These are phyloP conservation scores for Collybia mongolica DNA, from an alignment of 768 basidiomycete species.

Conservation along the genomic window DNA sequence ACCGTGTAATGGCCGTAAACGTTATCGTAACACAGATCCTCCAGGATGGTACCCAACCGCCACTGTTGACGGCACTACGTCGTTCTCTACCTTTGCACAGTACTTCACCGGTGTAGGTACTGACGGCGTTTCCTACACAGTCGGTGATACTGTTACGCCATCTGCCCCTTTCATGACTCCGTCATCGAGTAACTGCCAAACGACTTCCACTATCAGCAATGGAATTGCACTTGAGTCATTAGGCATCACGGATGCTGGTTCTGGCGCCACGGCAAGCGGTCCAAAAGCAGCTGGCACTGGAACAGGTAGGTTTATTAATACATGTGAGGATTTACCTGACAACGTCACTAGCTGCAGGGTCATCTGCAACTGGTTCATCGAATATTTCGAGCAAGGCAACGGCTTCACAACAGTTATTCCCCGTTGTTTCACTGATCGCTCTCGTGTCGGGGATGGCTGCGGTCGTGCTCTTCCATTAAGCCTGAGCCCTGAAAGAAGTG, in stretches of 20 bases:
- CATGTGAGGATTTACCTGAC: slow-evolving; percentile 3
- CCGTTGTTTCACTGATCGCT: slow-evolving; percentile 15
- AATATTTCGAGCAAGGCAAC: slow-evolving; percentile 1
- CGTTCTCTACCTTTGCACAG: slow-evolving; percentile 44
- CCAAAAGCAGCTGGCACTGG: slow-evolving; percentile 13
- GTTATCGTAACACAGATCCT: slow-evolving; percentile 25
- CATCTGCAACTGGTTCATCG: slow-evolving; percentile 3
- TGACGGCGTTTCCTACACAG: slow-evolving; percentile 33
- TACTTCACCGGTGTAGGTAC: slow-evolving; percentile 35
- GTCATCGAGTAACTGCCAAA: slow-evolving; percentile 38
- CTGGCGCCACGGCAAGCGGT: slow-evolving; percentile 10
- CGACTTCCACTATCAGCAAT: slow-evolving; percentile 34
- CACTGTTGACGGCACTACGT: slow-evolving; percentile 32
- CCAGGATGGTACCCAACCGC: slow-evolving; percentile 46
- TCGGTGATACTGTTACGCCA: slow-evolving; percentile 39
- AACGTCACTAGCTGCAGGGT: background rate
- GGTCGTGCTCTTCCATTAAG: slow-evolving; percentile 19
- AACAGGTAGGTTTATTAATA: slow-evolving; percentile 3
- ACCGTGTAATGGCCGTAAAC: background rate
- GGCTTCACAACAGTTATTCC: slow-evolving; percentile 9
- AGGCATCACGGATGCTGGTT: slow-evolving; percentile 17
- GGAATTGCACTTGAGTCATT: slow-evolving; percentile 30
- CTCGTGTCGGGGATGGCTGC: slow-evolving; percentile 20
- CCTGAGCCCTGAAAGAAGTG: no score
- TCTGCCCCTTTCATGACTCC: slow-evolving; percentile 31